A percentile compares a stretch with the other conserved stretches of the same genome.
Conservation (phyloP, 805 yeast species). For the Saccharomyces eubayanus region DNA sequence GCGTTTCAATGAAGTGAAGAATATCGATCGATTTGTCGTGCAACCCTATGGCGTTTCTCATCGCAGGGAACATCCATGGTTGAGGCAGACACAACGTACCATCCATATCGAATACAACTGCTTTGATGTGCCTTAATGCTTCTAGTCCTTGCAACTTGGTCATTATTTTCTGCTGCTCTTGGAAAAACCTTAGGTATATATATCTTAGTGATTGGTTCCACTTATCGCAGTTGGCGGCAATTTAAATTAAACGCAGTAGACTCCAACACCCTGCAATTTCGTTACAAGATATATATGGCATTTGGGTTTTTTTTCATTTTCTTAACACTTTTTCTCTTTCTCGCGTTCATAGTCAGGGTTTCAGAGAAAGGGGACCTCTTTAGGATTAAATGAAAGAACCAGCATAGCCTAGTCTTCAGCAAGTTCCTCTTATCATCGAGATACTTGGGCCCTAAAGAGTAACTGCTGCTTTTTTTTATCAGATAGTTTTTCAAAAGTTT, state of each 20-base stretch:
- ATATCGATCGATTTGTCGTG: constrained; percentile 41
- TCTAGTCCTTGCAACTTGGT: constrained; percentile 18
- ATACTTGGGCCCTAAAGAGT: not conserved
- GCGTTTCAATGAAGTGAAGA: constrained; percentile 39
- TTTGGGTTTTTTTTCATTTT: not conserved
- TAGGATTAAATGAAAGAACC: not conserved
- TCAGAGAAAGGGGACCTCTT: not conserved
- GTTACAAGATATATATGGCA: not conserved
- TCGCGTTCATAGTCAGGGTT: not conserved
- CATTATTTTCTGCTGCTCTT: constrained; percentile 5
- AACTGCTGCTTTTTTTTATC: constrained; percentile 27
- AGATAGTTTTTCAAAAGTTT: constrained; percentile 9
- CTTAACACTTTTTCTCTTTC: not conserved
- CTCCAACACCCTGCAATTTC: not conserved
- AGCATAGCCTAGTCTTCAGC: not conserved
- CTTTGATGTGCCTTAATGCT: constrained; percentile 30
- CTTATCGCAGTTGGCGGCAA: not conserved
- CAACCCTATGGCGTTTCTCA: constrained; percentile 53
- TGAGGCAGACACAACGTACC: constrained; percentile 68
- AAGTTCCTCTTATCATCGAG: not conserved
- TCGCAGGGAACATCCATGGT: constrained; percentile 46
- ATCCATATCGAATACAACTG: constrained; percentile 71
- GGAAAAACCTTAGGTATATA: not conserved
- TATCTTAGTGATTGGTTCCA: no score
- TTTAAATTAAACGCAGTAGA: not conserved